Conservation (phyloP, 116 monocot species). For the Phalaenopsis hybrid region DNA sequence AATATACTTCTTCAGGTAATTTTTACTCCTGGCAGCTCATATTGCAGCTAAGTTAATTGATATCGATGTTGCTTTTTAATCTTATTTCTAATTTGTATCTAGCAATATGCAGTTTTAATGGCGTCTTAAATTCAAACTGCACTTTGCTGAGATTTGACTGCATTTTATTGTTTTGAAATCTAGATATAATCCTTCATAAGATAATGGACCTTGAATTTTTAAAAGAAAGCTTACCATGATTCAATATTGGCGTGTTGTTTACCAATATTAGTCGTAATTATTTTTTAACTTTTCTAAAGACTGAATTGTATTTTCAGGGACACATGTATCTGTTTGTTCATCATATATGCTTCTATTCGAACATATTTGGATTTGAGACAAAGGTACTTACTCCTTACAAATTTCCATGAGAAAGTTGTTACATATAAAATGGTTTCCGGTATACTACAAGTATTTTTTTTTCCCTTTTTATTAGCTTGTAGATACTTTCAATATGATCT, state of each 20-base stretch:
- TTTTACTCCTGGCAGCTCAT: neutral
- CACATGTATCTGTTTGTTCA: conserved; percentile 93
- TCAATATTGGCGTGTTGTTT: neutral
- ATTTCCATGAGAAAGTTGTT: neutral
- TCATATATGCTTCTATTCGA: conserved; percentile 96
- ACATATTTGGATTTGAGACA: conserved; percentile 98
- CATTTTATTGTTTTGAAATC: neutral
- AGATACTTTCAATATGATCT: neutral
- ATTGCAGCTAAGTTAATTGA: neutral
- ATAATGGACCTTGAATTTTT: neutral
- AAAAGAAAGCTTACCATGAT: neutral
- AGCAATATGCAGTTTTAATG: neutral
- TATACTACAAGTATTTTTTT: neutral
- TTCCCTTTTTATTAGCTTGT: neutral
- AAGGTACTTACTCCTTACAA: conserved; percentile 45
- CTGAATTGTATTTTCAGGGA: conserved; percentile 47
- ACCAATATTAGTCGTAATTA: neutral
- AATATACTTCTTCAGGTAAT: conserved; percentile 95
- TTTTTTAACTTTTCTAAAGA: conserved; percentile 4
- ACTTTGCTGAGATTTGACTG: neutral
- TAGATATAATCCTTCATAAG: neutral
- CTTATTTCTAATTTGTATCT: neutral
- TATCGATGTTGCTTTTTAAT: neutral
- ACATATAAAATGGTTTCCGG: neutral
- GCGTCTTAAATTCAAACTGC: neutral